A percentile compares a stretch with the other conserved stretches of the same genome.
These are phyloP conservation scores for Raphanus hybrid DNA, from an alignment of 441 rosid species.

Conservation along the genomic window DNA sequence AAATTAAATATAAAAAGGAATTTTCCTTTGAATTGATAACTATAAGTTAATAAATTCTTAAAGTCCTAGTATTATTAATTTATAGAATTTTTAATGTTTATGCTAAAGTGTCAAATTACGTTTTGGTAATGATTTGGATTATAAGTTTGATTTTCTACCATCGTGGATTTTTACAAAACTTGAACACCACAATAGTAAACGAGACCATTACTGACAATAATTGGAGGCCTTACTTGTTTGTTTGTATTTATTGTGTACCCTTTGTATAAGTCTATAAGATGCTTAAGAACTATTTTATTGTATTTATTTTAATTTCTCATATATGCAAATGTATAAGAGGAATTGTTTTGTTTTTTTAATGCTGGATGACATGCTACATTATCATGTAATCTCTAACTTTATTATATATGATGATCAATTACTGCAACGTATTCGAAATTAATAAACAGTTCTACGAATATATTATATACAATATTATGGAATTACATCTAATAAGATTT, in stretches of 20 bases:
- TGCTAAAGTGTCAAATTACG: neutral
- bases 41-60: too few relatives aligned
- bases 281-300: neutral
- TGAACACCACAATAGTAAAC: neutral
- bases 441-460: too few relatives aligned
- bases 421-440: too few relatives aligned
- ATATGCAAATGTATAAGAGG: neutral
- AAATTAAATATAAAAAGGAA: too few relatives aligned
- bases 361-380: too few relatives aligned
- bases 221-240: neutral
- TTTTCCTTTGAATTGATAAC: too few relatives aligned
- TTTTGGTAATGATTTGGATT: neutral
- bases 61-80: too few relatives aligned
- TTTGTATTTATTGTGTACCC: neutral
- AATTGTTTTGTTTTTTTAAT: neutral
- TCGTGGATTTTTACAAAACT: neutral
- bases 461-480: too few relatives aligned
- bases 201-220: neutral
- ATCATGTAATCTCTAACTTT: too few relatives aligned
- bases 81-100: too few relatives aligned
- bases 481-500: too few relatives aligned
- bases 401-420: too few relatives aligned
- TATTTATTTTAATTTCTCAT: neutral
- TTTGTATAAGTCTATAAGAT: neutral
- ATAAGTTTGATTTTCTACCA: neutral